Evolutionary conservation across 495 filamentous ascomycete species (phyloP).

Genomic region (Aspergillus bridgeri): DNA sequence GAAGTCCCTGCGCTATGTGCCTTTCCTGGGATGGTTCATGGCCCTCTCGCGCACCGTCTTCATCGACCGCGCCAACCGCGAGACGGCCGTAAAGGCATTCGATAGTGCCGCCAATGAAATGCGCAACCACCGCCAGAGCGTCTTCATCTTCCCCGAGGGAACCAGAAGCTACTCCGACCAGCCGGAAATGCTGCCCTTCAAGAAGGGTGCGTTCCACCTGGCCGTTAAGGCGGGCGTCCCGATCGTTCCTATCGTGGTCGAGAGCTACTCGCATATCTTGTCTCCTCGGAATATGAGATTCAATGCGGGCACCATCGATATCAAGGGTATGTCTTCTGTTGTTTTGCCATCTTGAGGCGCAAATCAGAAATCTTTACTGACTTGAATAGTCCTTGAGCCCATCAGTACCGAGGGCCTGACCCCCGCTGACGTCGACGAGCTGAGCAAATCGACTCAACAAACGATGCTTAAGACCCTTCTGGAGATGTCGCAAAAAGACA

Average conservation of each 20-base stretch:
- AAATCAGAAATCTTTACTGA: conserved; percentile 1
- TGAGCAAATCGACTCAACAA: conserved; percentile 67
- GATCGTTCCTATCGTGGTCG: conserved; percentile 79
- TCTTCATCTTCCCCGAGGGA: conserved; percentile 93
- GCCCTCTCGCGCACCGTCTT: conserved; percentile 83
- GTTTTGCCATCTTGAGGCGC: not conserved
- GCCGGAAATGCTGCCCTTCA: conserved; percentile 82
- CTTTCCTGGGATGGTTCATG: conserved; percentile 98
- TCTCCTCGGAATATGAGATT: conserved; percentile 68
- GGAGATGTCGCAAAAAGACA: conserved; percentile 47
- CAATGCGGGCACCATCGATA: conserved; percentile 67
- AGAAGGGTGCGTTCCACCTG: conserved; percentile 97
- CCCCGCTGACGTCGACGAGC: conserved; percentile 73
- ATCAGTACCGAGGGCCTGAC: conserved; percentile 78
- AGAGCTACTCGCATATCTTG: conserved; percentile 83
- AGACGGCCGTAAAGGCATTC: conserved; percentile 82
- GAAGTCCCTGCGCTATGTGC: conserved; percentile 71
- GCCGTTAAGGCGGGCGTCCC: conserved; percentile 91
- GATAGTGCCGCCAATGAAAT: conserved; percentile 78
- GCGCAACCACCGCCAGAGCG: conserved; percentile 68
- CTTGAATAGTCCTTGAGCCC: conserved; percentile 66
- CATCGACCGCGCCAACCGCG: conserved; percentile 82
- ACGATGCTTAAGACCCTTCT: conserved; percentile 77
- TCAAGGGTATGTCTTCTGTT: conserved; percentile 62
- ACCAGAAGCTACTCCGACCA: conserved; percentile 84